Evolutionary conservation across 345 rosid species (phyloP).

Genomic region (Chamaenerion angustifolium): DNA sequence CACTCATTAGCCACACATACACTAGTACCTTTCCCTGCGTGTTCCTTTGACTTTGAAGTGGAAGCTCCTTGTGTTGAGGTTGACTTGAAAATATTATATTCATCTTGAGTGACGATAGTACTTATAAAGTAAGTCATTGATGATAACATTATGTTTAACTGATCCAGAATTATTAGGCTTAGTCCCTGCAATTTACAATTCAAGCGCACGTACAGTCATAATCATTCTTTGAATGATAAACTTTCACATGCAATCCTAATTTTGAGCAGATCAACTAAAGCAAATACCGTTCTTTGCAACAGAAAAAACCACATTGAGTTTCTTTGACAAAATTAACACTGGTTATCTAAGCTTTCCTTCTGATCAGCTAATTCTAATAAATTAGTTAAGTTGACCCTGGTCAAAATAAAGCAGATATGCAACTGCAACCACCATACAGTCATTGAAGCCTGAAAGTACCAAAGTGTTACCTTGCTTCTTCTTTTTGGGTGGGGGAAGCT

Average conservation of each 20-base stretch:
- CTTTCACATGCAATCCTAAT: too few relatives aligned
- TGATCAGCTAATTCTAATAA: too few relatives aligned
- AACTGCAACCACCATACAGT: too few relatives aligned
- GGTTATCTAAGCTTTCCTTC: too few relatives aligned
- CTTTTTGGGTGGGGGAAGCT: constrained; percentile 8
- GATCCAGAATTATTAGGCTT: constrained; percentile 18
- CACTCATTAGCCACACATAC: constrained; percentile 9
- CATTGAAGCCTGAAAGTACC: too few relatives aligned
- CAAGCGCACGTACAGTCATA: background rate
- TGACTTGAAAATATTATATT: constrained; percentile 41
- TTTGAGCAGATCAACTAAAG: too few relatives aligned
- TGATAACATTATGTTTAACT: constrained; percentile 14
- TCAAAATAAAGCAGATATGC: too few relatives aligned
- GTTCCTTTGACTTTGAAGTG: constrained; percentile 13
- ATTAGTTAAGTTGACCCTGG: too few relatives aligned
- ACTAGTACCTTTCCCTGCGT: constrained; percentile 12
- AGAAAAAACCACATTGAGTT: too few relatives aligned
- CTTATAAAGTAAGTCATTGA: constrained; percentile 45
- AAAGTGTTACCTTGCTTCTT: too few relatives aligned
- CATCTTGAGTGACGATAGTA: constrained; percentile 42
- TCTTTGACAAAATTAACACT: too few relatives aligned
- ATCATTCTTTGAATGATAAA: background rate
- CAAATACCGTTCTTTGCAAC: too few relatives aligned
- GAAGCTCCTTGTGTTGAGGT: constrained; percentile 16
- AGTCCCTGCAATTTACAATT: constrained; percentile 29